A percentile compares a stretch with the other conserved stretches of the same genome.
These are phyloP conservation scores for Trametes hirsuta DNA, from an alignment of 1,284 basidiomycete genomes.

Conservation along the genomic window DNA sequence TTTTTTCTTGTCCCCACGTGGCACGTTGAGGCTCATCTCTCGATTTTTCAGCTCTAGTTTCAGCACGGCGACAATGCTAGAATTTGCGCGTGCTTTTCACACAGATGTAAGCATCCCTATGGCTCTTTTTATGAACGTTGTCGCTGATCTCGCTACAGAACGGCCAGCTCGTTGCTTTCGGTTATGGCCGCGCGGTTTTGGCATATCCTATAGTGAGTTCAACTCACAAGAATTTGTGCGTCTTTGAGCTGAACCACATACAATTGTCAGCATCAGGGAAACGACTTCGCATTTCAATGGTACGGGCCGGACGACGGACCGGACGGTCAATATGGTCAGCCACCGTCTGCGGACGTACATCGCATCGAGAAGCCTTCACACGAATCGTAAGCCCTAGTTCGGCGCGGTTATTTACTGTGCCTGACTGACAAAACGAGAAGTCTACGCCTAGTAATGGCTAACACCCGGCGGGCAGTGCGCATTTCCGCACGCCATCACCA, in stretches of 20 bases:
- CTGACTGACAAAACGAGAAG: background rate
- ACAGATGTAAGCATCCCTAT: slow-evolving; percentile 2
- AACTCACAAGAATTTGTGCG: too few relatives aligned
- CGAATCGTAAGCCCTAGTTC: slow-evolving; percentile 1
- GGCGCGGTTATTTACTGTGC: background rate
- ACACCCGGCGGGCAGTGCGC: slow-evolving; percentile 27
- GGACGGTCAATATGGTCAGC: slow-evolving; percentile 18
- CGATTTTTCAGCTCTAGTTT: slow-evolving; percentile 1
- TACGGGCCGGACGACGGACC: slow-evolving; percentile 19
- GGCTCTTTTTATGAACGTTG: too few relatives aligned
- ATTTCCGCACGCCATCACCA: slow-evolving; percentile 23
- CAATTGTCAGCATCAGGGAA: slow-evolving; percentile 4
- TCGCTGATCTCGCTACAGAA: slow-evolving; percentile 30
- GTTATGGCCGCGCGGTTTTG: slow-evolving; percentile 39
- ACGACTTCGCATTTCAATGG: slow-evolving; percentile 23
- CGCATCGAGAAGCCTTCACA: background rate
- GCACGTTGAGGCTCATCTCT: background rate
- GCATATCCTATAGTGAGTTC: slow-evolving; percentile 42
- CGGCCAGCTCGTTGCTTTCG: slow-evolving; percentile 43
- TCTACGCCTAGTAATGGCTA: slow-evolving; percentile 39
- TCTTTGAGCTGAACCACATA: background rate
- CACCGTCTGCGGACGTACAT: slow-evolving; percentile 9
- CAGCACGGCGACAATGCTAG: background rate
- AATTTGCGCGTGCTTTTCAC: background rate
- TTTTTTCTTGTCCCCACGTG: too few relatives aligned